A percentile compares a stretch with the other conserved stretches of the same genome.
Conservation (phyloP, 2,329 filamentous ascomycete genomes). For the Fusarium sp. region DNA sequence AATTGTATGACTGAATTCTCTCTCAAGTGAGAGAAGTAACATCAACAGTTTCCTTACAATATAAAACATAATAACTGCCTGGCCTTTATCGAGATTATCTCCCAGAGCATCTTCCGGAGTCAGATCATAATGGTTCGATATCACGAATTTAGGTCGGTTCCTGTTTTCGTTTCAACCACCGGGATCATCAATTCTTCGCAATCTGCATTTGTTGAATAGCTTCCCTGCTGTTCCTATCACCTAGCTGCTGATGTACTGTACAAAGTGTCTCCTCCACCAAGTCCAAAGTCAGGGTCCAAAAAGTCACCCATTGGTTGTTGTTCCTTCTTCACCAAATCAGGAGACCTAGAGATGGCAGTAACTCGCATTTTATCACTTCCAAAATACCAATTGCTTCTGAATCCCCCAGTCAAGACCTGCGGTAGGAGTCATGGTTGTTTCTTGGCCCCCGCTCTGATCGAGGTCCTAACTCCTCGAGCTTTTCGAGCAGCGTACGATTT, state of each 20-base stretch:
- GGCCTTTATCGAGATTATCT: not conserved
- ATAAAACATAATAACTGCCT: no score
- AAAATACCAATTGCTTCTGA: not conserved
- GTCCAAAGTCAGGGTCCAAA: not conserved
- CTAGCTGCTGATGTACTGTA: not conserved
- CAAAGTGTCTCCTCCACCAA: not conserved
- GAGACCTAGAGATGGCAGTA: not conserved
- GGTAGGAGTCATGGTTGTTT: not conserved
- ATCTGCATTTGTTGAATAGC: not conserved
- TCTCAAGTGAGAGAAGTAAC: not conserved
- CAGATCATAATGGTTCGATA: conserved; percentile 44
- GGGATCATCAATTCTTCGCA: not conserved
- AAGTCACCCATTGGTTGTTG: not conserved
- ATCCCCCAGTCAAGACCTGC: not conserved
- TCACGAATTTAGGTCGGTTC: conserved; percentile 21
- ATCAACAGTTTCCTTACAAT: not conserved
- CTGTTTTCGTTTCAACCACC: not conserved
- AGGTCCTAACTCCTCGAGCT: not conserved
- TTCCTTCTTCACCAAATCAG: not conserved
- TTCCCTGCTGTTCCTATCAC: not conserved
- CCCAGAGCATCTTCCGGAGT: conserved; percentile 23
- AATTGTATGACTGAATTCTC: not conserved
- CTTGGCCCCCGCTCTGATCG: not conserved
- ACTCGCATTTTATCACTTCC: not conserved
- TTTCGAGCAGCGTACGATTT: accelerated